Evolutionary conservation across 2,329 filamentous ascomycete genomes (phyloP), one percentile per base, ranked within the genome.

Genomic region (Bipolaris victoriae): DNA sequence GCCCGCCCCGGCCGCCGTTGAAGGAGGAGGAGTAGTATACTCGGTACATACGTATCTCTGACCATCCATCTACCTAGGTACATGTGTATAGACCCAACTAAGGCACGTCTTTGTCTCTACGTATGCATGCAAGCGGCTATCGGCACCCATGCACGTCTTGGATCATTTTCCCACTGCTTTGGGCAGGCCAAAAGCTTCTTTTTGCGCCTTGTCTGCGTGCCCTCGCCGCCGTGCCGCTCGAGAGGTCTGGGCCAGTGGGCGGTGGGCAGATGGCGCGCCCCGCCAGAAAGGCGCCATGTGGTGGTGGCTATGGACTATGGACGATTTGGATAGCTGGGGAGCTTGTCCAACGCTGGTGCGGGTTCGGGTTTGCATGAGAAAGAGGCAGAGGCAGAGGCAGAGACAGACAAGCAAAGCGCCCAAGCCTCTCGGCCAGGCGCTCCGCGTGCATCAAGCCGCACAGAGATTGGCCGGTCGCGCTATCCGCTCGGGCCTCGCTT

Each of bases 371-470:
- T 16, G 26, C 26, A 29, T 29, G 26, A 29, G 26, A 29, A 29
- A 29, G 26, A 29, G 26, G 57, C 64, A 64, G 59, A 20, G 16
- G 20, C 16, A 40, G 37, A 40, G 46, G 58, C 39, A 57, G 18
- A 40, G 46, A 58, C 39, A 57, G 49, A 61, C 59, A 62, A 60
- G 59, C 59, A 48, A 36, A 46, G 40, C 36, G 26, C 41, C 48
- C 55, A 61, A 63, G 58, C 50, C 58, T 61, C 60, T 60, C 64
- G 64, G 62, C 61, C 61, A 64, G 62, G 46, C 49, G 45, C 64
- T 63, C 64, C 64, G 60, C 57, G 52, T 60, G 52, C 36, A 52
- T 48, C 22, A 24, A 44, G 44, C 54, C 29, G 49, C 22, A 15
- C 49, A 49, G 26, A 49, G 45, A 57, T 33, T 57, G 49, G 49